Base-by-base conservation (phyloP, 1,139 yeast genomes). In the Geotrichum citri-aurantii region DNA sequence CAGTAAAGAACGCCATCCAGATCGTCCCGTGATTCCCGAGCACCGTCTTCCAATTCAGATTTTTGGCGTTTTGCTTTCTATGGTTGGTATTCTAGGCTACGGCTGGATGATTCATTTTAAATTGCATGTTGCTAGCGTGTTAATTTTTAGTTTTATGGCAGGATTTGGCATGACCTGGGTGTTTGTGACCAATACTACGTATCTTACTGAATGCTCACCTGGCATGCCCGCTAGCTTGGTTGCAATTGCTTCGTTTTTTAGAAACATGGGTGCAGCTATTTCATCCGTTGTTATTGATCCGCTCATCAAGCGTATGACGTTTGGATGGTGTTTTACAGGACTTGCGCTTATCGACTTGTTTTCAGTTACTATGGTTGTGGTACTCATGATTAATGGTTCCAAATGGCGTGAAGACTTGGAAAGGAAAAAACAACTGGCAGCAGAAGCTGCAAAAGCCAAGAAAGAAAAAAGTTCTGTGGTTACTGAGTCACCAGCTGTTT, bases 101-200 rank as follows among this genome's bases (percentile, higher is more conserved):
- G 86, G 86, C 0, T 82, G 86, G 86, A 70, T 81, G 50, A 71
- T 79, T 48, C 73, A 81, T 19, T 71, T 68, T 47, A 73, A 75
- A n/a, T 70, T 73, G n/a, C 81, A 78, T 61, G 75, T 81, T 21
- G 77, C 69, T 1, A 63, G 77, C 1, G 74, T 81, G 0, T 76
- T 79, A 62, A 71, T 79, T 0, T 79, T 79, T 60, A 69, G 79
- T 0, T 80, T 79, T 61, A 65, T 81, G 8, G 72, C 74, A 50
- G 84, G 84, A 0, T 79, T 81, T 66, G 85, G 86, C 4, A 76
- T 81, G 77, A 79, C 85, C 0, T 82, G 84, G 82, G 81, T 81
- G 23, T 80, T 81, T 64, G 80, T 81, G n/a, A 77, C 82, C 1
- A 79, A 79, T 14, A 81, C 84, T 57, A 80, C 86, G 0, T 82